These are phyloP conservation scores for Aspergillus diversus DNA, from an alignment of 495 filamentous ascomycete species.

Conservation along the genomic window DNA sequence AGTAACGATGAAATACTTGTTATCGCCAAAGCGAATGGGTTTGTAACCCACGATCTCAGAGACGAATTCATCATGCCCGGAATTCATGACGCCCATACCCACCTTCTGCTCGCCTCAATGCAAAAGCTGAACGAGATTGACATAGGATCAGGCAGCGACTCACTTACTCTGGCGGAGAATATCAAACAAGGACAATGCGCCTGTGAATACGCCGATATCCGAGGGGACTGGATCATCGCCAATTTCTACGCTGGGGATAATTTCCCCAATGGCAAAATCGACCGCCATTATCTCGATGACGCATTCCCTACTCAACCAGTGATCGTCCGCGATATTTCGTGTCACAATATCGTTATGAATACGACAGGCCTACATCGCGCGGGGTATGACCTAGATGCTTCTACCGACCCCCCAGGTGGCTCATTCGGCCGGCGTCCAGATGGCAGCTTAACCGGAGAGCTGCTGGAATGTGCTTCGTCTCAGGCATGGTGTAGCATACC, in stretches of 20 bases:
- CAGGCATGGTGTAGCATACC: not conserved
- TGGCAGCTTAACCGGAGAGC: slow-evolving; percentile 5
- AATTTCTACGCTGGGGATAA: slow-evolving; percentile 4
- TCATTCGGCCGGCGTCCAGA: slow-evolving; percentile 1
- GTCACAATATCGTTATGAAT: slow-evolving; percentile 8
- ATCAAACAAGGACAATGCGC: not conserved
- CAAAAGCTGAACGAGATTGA: not conserved
- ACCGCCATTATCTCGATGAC: slow-evolving; percentile 11
- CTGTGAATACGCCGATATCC: not conserved
- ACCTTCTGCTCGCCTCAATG: not conserved
- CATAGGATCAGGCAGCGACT: not conserved
- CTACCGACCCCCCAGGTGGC: not conserved
- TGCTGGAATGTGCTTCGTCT: not conserved
- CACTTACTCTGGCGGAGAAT: not conserved
- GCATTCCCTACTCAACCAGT: slow-evolving; percentile 2
- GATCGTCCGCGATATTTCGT: slow-evolving; percentile 4
- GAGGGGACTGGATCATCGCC: slow-evolving; percentile 11
- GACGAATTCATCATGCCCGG: slow-evolving; percentile 12
- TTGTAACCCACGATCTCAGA: not conserved
- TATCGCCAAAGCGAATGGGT: not conserved
- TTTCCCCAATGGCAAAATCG: not conserved
- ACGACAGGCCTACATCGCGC: not conserved
- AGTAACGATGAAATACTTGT: not conserved
- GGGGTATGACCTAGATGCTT: not conserved
- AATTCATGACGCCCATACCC: slow-evolving; percentile 15